Evolutionary conservation across 331 rosid species (phyloP).

Genomic region (Malus hybrid): DNA sequence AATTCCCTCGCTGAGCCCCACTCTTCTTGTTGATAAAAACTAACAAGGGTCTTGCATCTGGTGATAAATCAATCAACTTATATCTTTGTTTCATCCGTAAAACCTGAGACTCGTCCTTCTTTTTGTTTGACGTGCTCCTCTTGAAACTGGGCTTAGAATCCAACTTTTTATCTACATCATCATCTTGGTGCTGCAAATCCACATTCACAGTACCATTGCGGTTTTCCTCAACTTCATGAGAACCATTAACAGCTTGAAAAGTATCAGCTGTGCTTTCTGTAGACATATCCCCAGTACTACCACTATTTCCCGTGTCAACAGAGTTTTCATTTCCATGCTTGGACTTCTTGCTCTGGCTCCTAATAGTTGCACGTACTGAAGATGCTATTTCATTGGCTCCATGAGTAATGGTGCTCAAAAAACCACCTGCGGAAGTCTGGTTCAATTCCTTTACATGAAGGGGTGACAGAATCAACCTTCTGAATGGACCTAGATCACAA

Average conservation of each 20-base stretch:
- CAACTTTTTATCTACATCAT: conserved; percentile 38
- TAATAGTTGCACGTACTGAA: conserved; percentile 83
- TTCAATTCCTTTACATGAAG: conserved; percentile 64
- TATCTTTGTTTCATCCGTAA: conserved; percentile 57
- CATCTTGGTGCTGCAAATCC: conserved; percentile 54
- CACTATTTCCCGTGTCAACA: conserved; percentile 54
- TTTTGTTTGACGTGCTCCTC: conserved; percentile 47
- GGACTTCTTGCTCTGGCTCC: conserved; percentile 74
- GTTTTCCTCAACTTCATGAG: conserved; percentile 53
- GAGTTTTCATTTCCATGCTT: conserved; percentile 61
- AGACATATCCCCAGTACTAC: conserved; percentile 49
- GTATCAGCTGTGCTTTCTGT: conserved; percentile 63
- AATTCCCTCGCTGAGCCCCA: conserved; percentile 98
- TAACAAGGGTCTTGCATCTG: conserved; percentile 88
- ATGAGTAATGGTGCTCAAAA: conserved; percentile 88
- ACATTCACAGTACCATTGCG: conserved; percentile 35
- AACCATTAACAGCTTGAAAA: conserved; percentile 46
- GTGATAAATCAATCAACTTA: conserved; percentile 73
- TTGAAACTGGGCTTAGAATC: conserved; percentile 45
- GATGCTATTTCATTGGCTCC: conserved; percentile 99
- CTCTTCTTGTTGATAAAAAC: conserved; percentile 98
- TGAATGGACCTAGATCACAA: conserved; percentile 86
- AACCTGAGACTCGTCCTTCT: conserved; percentile 57
- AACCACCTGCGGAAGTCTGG: conserved; percentile 46
- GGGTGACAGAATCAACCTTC: conserved; percentile 84